A percentile compares a stretch with the other conserved stretches of the same genome.
These are phyloP conservation scores for Lepidium africanum DNA, from an alignment of 345 rosid species.

Conservation along the genomic window DNA sequence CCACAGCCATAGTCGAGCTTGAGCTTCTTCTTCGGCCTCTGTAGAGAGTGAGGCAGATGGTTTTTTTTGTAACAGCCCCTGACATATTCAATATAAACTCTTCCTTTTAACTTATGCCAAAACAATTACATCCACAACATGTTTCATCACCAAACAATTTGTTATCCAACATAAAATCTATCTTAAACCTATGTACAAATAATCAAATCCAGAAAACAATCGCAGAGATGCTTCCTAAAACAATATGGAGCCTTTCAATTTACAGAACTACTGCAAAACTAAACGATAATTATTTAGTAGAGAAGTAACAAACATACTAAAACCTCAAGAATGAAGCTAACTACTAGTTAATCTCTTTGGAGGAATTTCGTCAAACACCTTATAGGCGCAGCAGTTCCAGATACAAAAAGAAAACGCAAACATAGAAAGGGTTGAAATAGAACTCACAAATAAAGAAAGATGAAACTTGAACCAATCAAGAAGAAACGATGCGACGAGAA, in stretches of 20 bases:
- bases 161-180: neutral
- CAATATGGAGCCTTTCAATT: neutral
- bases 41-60: too few species aligned
- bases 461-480: neutral
- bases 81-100: neutral
- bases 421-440: neutral
- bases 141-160: too few species aligned
- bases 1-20: slow-evolving; percentile 38
- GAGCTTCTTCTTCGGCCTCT: neutral
- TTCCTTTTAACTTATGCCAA: neutral
- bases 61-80: too few species aligned
- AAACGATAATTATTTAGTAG: neutral
- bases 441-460: slow-evolving; percentile 5
- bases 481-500: slow-evolving; percentile 14
- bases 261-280: neutral
- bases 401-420: neutral
- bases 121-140: neutral
- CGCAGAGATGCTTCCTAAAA: neutral
- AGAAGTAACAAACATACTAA: neutral
- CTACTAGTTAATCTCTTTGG: neutral
- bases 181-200: neutral
- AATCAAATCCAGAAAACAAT: neutral
- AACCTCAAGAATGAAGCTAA: too few species aligned
- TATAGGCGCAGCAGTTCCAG: neutral
- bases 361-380: slow-evolving; percentile 24